Base-by-base conservation (phyloP, 129 eudicot genomes). In the Tagetes erecta region DNA sequence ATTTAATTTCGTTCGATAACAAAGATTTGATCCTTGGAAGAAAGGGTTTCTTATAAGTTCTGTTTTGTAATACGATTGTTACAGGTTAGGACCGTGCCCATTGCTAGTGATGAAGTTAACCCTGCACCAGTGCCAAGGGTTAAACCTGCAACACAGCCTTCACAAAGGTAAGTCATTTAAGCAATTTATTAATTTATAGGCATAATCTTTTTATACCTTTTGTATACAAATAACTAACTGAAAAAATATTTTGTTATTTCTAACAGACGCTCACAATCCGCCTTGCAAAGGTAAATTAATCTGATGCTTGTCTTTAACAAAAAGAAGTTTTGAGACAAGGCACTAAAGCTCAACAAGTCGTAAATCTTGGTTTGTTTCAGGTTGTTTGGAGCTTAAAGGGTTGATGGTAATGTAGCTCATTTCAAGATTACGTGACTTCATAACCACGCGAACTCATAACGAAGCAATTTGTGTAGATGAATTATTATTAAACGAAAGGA, bases 11-110 rank as follows among this genome's bases (percentile, higher is more conserved):
- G 11, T 78, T 36, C 2, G 53, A 12, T 13, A 46, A 20, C 7
- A 12, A 2, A 4, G 40, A 55, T 57, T 20, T 58, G 27, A 42
- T 37, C 9, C 51, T 33, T 47, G 1, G 31, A 56, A 57, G 8
- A 76, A 31, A 52, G 20, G 60, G 42, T 67, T 40, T 51, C 38
- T 49, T 12, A 11, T 2, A 39, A 33, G 2, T 51, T 4, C 35
- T 11, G 73, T 64, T 11, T 58, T 58, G 1, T 33, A 34, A 8
- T 8, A 66, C 44, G 30, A 84, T 33, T 75, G 37, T 73, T 70
- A 51, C 84, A 90, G 93, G 91, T 80, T 37, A 81, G 87, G 60
- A 83, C 81, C 46, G 79, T 90, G 64, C 69, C 83, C 2, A 36
- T 74, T 67, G 71, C 78, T 3, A 77, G 37, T 8, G 76, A 63